Conservation (phyloP, 257 asterid species). For the Scutellaria barbata region DNA sequence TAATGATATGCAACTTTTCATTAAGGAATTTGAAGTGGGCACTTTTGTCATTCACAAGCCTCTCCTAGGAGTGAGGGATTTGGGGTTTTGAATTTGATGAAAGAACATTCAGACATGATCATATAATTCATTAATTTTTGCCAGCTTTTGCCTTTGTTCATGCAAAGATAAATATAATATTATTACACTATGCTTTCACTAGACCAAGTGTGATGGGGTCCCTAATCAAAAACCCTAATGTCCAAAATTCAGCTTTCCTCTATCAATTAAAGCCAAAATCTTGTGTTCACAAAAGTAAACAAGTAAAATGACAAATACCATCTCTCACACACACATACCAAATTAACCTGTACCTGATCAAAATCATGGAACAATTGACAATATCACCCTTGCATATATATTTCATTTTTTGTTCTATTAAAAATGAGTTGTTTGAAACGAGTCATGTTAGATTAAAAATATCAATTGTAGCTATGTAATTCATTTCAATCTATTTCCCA, state of each 20-base stretch:
- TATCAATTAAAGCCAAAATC: constrained; percentile 22
- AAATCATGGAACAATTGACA: too few relatives aligned
- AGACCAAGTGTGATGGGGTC: constrained; percentile 35
- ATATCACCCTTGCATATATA: too few relatives aligned
- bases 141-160: constrained; percentile 42
- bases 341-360: too few relatives aligned
- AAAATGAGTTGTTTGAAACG: too few relatives aligned
- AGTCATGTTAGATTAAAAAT: too few relatives aligned
- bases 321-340: too few relatives aligned
- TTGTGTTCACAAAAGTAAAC: constrained; percentile 14
- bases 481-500: too few relatives aligned
- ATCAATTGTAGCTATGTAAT: too few relatives aligned
- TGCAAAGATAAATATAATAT: constrained; percentile 22
- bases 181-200: constrained; percentile 36
- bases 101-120: constrained; percentile 35
- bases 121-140: constrained; percentile 35
- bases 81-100: constrained; percentile 38
- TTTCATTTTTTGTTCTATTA: too few relatives aligned
- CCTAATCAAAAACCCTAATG: constrained; percentile 30
- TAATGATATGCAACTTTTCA: constrained; percentile 68
- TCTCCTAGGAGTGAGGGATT: constrained; percentile 69
- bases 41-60: constrained; percentile 74
- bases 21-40: constrained; percentile 49
- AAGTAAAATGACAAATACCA: not conserved
- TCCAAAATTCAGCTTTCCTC: constrained; percentile 32